Conservation (phyloP, 208 protist genomes). For the Leishmania martiniquensis region DNA sequence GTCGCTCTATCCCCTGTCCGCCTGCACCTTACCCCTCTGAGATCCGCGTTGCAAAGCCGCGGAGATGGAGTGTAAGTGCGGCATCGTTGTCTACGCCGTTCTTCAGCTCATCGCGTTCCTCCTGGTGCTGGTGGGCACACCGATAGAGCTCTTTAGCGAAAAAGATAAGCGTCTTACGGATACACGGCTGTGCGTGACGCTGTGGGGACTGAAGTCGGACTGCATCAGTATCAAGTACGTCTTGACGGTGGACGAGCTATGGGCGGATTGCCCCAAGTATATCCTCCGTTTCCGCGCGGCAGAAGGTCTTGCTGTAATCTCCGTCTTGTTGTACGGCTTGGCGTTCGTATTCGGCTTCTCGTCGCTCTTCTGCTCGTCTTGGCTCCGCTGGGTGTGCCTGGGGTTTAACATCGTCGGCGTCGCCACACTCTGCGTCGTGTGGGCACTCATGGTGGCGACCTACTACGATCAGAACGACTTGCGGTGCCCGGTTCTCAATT, state of each 20-base stretch:
- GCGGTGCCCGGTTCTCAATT: too few species aligned
- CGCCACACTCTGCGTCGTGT: not conserved
- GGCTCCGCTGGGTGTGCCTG: slow-evolving; percentile 35
- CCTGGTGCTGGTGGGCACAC: slow-evolving; percentile 50
- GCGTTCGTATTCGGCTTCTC: slow-evolving; percentile 38
- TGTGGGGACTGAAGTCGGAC: not conserved
- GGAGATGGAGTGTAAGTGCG: not conserved
- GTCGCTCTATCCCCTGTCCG: too few species aligned
- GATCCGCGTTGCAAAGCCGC: too few species aligned
- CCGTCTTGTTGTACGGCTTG: slow-evolving; percentile 32
- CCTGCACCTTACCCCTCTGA: too few species aligned
- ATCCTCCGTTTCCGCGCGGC: too few species aligned
- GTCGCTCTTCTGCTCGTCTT: slow-evolving; percentile 47
- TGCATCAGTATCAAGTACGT: slow-evolving; percentile 22
- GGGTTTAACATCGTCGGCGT: slow-evolving; percentile 33
- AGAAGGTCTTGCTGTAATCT: slow-evolving; percentile 27
- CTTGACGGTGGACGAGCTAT: too few species aligned
- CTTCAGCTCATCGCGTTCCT: slow-evolving; percentile 48
- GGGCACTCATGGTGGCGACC: too few species aligned
- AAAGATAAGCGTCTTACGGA: fast-evolving
- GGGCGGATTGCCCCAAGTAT: too few species aligned
- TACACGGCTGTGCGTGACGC: not conserved
- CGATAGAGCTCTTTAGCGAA: slow-evolving; percentile 39
- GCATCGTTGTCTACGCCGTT: slow-evolving; percentile 34
- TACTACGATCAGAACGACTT: too few species aligned